Evolutionary conservation across 2,329 filamentous ascomycete species (phyloP).

Genomic region (Alternaria triticina): DNA sequence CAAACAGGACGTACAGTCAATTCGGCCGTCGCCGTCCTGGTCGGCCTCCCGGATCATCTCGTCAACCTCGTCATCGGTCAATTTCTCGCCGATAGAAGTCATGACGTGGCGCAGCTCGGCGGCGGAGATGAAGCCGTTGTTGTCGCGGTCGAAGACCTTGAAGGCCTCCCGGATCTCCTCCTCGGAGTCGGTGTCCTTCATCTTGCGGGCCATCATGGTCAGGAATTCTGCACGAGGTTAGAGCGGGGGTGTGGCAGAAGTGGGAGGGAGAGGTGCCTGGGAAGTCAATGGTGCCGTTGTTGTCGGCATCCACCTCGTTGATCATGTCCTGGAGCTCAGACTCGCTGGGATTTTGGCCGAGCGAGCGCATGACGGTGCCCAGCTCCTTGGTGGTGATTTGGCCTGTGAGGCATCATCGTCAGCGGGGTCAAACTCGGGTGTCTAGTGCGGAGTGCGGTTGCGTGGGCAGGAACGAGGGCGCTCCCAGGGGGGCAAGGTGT

Average conservation of each 20-base stretch:
- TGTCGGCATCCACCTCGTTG: slow-evolving; percentile 70
- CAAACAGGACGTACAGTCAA: slow-evolving; percentile 61
- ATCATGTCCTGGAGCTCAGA: slow-evolving; percentile 70
- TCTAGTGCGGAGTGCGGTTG: slow-evolving; percentile 1
- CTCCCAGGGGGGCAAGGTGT: not conserved
- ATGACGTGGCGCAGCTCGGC: slow-evolving; percentile 69
- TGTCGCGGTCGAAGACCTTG: slow-evolving; percentile 70
- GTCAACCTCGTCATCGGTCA: slow-evolving; percentile 68
- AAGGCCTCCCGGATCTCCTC: slow-evolving; percentile 70
- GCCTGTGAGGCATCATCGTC: slow-evolving; percentile 50
- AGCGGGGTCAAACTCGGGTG: slow-evolving; percentile 21
- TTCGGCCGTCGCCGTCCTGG: slow-evolving; percentile 68
- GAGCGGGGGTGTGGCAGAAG: not conserved
- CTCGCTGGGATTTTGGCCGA: slow-evolving; percentile 68
- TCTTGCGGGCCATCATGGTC: slow-evolving; percentile 69
- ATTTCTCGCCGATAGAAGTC: slow-evolving; percentile 68
- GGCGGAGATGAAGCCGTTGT: slow-evolving; percentile 69
- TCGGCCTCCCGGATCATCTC: slow-evolving; percentile 72
- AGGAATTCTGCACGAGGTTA: slow-evolving; percentile 61
- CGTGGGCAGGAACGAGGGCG: not conserved
- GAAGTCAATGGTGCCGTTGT: slow-evolving; percentile 70
- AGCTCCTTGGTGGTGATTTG: slow-evolving; percentile 70
- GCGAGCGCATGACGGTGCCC: slow-evolving; percentile 68
- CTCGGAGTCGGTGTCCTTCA: slow-evolving; percentile 67
- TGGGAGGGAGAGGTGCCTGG: slow-evolving; percentile 52